Evolutionary conservation across 2,329 filamentous ascomycete genomes (phyloP).

Genomic region (Coniella vitis): DNA sequence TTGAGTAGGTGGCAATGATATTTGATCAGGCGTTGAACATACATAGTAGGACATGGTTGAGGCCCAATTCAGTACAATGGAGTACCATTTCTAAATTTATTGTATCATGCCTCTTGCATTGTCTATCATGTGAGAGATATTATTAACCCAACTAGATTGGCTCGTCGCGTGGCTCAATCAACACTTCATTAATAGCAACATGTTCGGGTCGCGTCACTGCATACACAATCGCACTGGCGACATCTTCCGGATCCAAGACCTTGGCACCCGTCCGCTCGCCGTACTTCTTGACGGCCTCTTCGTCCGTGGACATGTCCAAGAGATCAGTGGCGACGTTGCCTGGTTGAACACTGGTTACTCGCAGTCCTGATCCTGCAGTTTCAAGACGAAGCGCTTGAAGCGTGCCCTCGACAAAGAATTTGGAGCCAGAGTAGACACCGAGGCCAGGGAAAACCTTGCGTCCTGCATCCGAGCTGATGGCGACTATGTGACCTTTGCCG

Average conservation of each 20-base stretch:
- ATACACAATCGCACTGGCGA: conserved; percentile 66
- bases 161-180: conserved; percentile 73
- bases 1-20: no score
- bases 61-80: no score
- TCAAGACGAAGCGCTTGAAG: conserved; percentile 70
- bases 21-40: no score
- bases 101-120: no score
- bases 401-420: conserved; percentile 80
- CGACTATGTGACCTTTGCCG: conserved; percentile 65
- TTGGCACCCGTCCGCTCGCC: conserved; percentile 69
- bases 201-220: conserved; percentile 68
- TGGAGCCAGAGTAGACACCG: conserved; percentile 75
- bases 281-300: conserved; percentile 71
- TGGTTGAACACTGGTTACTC: conserved; percentile 70
- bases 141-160: no score
- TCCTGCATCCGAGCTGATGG: conserved; percentile 76
- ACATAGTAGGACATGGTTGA: no score
- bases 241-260: conserved; percentile 66
- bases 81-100: no score
- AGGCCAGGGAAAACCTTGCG: conserved; percentile 76
- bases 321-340: conserved; percentile 71
- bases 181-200: conserved; percentile 72
- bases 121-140: no score
- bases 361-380: conserved; percentile 65
- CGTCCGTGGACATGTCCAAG: conserved; percentile 66